Conservation (phyloP, 2,329 filamentous ascomycete genomes). For the Cercospora zeae-maydis region DNA sequence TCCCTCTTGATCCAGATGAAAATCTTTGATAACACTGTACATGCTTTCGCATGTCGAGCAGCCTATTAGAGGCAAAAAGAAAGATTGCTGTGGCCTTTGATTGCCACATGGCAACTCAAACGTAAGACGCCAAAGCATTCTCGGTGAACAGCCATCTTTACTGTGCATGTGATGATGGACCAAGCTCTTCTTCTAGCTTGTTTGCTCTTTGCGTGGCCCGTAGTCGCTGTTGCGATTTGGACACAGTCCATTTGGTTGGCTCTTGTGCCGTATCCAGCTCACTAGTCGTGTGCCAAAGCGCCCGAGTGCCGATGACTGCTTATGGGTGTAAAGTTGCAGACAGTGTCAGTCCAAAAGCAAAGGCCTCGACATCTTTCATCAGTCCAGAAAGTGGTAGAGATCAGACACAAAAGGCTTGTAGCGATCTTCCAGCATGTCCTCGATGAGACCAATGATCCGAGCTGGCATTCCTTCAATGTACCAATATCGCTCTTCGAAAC, state of each 20-base stretch:
- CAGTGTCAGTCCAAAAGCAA: too few relatives aligned
- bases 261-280: background rate
- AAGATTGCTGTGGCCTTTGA: background rate
- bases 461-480: slow-evolving; percentile 9
- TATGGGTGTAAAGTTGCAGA: background rate
- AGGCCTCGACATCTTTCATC: background rate
- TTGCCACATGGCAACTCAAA: background rate
- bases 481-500: slow-evolving; percentile 13
- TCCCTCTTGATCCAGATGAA: background rate
- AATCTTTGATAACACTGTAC: background rate
- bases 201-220: background rate
- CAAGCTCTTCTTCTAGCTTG: background rate
- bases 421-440: slow-evolving; percentile 7
- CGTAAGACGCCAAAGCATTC: background rate
- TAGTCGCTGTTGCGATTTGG: too few relatives aligned
- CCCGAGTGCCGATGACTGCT: background rate
- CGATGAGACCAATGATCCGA: slow-evolving; percentile 10
- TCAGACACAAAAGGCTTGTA: slow-evolving; percentile 12
- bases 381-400: slow-evolving; percentile 7
- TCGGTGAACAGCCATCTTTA: background rate
- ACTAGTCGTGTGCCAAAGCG: background rate
- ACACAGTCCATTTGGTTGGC: background rate
- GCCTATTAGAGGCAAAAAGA: background rate
- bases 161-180: background rate
- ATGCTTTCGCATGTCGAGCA: background rate